Base-by-base conservation (phyloP, 139 green algal genomes). In the Chlorella sp. region DNA sequence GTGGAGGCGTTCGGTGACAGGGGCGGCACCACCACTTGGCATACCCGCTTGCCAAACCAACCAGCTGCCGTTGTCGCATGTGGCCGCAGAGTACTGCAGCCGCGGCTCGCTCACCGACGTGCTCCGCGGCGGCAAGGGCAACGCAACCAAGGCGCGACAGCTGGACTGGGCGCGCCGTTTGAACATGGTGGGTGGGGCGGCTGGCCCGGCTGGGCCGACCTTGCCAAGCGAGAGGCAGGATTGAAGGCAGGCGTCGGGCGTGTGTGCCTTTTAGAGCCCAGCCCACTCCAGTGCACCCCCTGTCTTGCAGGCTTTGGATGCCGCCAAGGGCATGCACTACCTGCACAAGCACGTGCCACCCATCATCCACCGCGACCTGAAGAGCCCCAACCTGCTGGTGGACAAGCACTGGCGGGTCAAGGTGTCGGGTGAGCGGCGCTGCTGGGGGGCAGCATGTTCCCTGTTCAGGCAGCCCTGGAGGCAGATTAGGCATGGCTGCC, bases 271-370 rank as follows among this genome's bases (percentile, higher is more conserved):
- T 15, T 17, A 11, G 51, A 60, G 9, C 11, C 51, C 51, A 23
- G 15, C 51, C 51, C 51, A 21, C 11, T 60, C 11, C 51, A 60
- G 13, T 60, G 44, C 44, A 51, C 44, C 44, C 51, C 51, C 51
- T 20, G 51, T 21, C 38, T 23, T 23, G 26, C 91, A 95, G 87
- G 86, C 84, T 23, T 78, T 95, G 78, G 90, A 92, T 68, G 88
- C 92, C 15, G 92, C 92, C 32, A 93, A 93, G 82, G 92, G 92
- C 57, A 95, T 95, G 92, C 83, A 87, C 26, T 93, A 93, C 83
- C 85, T 95, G 60, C 92, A 82, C 60, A 25, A 67, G 36, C 76
- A 82, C 76, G 38, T n/a, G 44, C 80, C 80, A 18, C 65, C 80
- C 67, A 85, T 85, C 80, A 85, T 85, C 80, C 80, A 85, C 65